Base-by-base conservation (phyloP, 2,329 filamentous ascomycete genomes). In the Cadophora sp. region DNA sequence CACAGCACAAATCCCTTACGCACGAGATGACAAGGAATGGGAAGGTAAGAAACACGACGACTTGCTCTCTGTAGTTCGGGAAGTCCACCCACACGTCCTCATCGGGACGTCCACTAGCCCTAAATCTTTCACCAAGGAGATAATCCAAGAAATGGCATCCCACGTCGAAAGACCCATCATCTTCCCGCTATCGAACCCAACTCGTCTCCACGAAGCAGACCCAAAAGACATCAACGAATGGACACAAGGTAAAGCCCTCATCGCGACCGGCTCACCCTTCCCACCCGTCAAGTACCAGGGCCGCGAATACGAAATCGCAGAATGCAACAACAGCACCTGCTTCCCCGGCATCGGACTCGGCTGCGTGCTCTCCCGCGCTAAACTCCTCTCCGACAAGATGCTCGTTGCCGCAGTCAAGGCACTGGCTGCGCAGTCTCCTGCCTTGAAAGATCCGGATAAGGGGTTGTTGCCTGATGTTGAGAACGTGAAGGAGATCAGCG, bases 291-390 rank as follows among this genome's bases (percentile, higher is more conserved):
- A 86, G 62, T 88, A 86, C 83, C 77, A 81, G 11, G 85, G 83
- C 0, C 63, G 75, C 0, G 83, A 85, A 8, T 81, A 85, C 67
- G 79, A 84, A 31, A 77, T 86, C 76, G 92, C 92, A 27, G 93
- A 97, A 79, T 97, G 94, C 81, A 97, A 97, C 81, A 97, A 97
- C 80, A 91, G 89, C 0, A 92, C 92, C 40, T 91, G 91, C 19
- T 97, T 97, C 79, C 93, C 93, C 0, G 93, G 93, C 0, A 95
- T 97, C 68, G 93, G 93, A 0, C 88, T 97, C 0, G 94, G 93
- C 12, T 87, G 87, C 8, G 87, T 97, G 0, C 85, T 97, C 1
- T 89, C 85, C 29, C 88, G 92, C 16, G 84, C 91, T 2, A 84
- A 82, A 14, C 83, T 89, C 0, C 80, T 97, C 31, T 91, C 91